Evolutionary conservation across 352 stramenopile genomes (phyloP).

Genomic region (Pythium rishiriense): DNA sequence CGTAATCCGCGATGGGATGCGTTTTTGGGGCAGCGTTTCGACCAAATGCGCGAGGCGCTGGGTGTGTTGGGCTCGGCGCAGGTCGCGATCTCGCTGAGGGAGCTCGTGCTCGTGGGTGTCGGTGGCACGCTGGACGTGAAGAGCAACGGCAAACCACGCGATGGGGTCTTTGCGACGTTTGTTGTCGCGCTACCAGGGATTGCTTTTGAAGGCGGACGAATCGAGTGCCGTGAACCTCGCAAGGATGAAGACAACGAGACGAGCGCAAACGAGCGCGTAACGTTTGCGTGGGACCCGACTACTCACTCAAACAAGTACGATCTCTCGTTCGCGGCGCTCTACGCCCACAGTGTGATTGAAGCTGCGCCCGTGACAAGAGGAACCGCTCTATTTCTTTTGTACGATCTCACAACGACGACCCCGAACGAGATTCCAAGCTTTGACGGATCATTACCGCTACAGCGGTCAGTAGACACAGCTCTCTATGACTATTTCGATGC

Average conservation of each 20-base stretch:
- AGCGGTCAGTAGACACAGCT: too few relatives aligned
- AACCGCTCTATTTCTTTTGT: background rate
- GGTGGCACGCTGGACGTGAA: background rate
- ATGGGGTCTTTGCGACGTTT: background rate
- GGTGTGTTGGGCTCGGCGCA: too few relatives aligned
- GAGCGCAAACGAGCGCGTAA: background rate
- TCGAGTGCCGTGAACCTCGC: background rate
- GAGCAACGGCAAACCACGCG: background rate
- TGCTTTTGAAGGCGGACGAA: background rate
- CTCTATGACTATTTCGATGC: too few relatives aligned
- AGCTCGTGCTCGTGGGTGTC: background rate
- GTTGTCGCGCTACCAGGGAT: background rate
- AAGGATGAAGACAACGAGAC: background rate
- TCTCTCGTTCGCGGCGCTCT: background rate
- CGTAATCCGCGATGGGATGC: too few relatives aligned
- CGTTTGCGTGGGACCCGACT: background rate
- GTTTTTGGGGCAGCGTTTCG: too few relatives aligned
- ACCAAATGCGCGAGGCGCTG: too few relatives aligned
- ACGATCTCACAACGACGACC: slow-evolving; percentile 2
- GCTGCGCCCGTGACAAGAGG: background rate
- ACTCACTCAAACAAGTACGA: background rate
- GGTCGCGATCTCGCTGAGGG: background rate
- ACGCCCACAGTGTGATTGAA: background rate
- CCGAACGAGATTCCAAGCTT: too few relatives aligned
- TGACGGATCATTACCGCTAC: too few relatives aligned